Evolutionary conservation across 2,329 filamentous ascomycete species (phyloP).

Genomic region (Ambrosiella beaveri): DNA sequence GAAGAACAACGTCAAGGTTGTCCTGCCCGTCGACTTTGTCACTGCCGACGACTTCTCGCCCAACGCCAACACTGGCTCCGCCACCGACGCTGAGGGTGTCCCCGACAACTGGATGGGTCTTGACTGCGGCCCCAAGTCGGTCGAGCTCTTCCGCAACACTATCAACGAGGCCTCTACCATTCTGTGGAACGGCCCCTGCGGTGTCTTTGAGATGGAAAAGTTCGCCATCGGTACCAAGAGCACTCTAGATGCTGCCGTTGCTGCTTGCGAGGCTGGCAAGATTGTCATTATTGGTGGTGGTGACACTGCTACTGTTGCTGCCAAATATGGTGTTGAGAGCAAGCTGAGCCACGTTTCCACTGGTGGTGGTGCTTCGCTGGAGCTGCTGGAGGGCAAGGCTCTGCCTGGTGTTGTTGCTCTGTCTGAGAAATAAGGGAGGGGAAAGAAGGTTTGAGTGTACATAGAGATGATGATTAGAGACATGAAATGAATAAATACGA

Average conservation of each 20-base stretch:
- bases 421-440: slow-evolving; percentile 28
- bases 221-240: slow-evolving; percentile 87
- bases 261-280: slow-evolving; percentile 64
- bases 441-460: background rate
- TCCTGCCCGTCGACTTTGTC: slow-evolving; percentile 87
- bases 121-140: slow-evolving; percentile 78
- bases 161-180: slow-evolving; percentile 87
- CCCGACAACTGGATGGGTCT: slow-evolving; percentile 97
- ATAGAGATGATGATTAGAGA: background rate
- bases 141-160: slow-evolving; percentile 73
- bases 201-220: slow-evolving; percentile 93
- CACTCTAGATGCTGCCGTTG: slow-evolving; percentile 76
- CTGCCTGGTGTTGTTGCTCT: slow-evolving; percentile 85
- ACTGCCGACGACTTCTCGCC: slow-evolving; percentile 88
- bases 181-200: slow-evolving; percentile 95
- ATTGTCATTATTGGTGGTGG: slow-evolving; percentile 98
- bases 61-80: slow-evolving; percentile 63
- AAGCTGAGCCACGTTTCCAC: slow-evolving; percentile 98
- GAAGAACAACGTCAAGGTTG: slow-evolving; percentile 87
- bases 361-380: slow-evolving; percentile 84
- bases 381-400: slow-evolving; percentile 95
- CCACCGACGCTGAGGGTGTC: slow-evolving; percentile 70
- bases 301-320: slow-evolving; percentile 93
- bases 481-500: background rate
- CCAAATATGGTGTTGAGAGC: slow-evolving; percentile 90